Evolutionary conservation across 768 basidiomycete species (phyloP).

Genomic region (Pleurotus ostreatus): DNA sequence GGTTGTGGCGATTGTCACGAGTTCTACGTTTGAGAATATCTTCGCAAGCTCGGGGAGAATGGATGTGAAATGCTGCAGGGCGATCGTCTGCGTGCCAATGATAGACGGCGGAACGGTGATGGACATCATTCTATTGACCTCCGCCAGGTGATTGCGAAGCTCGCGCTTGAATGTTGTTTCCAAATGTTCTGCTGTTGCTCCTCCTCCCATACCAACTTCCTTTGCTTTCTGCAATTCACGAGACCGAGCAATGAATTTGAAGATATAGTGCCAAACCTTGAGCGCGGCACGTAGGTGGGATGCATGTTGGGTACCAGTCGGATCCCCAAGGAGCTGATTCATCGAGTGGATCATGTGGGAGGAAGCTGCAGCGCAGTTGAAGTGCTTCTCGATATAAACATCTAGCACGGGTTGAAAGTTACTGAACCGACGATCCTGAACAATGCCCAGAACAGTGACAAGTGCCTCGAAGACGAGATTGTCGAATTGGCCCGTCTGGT

Average conservation of each 20-base stretch:
- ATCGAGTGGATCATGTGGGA: constrained; percentile 85
- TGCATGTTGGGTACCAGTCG: constrained; percentile 67
- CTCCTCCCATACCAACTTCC: constrained; percentile 74
- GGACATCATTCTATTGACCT: constrained; percentile 89
- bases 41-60: constrained; percentile 85
- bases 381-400: constrained; percentile 89
- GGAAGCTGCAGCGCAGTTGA: constrained; percentile 74
- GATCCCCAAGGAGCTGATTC: constrained; percentile 74
- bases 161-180: constrained; percentile 85
- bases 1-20: constrained; percentile 80
- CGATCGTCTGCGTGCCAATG: constrained; percentile 94
- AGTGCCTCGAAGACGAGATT: constrained; percentile 86
- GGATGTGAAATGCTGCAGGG: constrained; percentile 88
- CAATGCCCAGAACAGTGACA: constrained; percentile 87
- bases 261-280: constrained; percentile 96
- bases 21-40: constrained; percentile 76
- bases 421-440: constrained; percentile 91
- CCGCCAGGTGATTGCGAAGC: constrained; percentile 66
- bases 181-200: constrained; percentile 81
- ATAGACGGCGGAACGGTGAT: constrained; percentile 74
- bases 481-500: constrained; percentile 77
- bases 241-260: constrained; percentile 91
- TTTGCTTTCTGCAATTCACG: constrained; percentile 82
- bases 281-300: constrained; percentile 81
- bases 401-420: constrained; percentile 94